Percentiles rank a stretch among this genome's conserved stretches.
These are phyloP conservation scores for Pseudogymnoascus destructans DNA, from an alignment of 2,329 filamentous ascomycete genomes.

Conservation along the genomic window DNA sequence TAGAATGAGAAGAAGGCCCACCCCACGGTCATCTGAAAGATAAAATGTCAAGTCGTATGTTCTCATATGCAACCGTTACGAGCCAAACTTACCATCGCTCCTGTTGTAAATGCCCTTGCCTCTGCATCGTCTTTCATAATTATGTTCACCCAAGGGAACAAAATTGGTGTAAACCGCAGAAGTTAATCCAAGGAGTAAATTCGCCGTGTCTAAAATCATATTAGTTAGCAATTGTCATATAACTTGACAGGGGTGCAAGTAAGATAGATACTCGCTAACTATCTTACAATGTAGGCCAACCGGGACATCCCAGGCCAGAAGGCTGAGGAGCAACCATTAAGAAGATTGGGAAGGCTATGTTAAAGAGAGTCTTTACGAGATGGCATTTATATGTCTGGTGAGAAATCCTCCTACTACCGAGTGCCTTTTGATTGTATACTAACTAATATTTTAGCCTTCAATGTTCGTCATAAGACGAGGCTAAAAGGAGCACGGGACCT, in stretches of 20 bases:
- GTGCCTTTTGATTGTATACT: neutral
- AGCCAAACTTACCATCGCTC: slow-evolving; percentile 21
- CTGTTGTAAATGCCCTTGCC: slow-evolving; percentile 25
- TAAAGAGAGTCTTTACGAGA: slow-evolving; percentile 21
- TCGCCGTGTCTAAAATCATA: slow-evolving; percentile 13
- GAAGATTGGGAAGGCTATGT: slow-evolving; percentile 17
- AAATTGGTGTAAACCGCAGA: slow-evolving; percentile 21
- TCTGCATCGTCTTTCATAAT: slow-evolving; percentile 23
- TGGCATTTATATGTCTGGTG: slow-evolving; percentile 26
- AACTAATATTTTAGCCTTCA: neutral
- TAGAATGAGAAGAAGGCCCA: slow-evolving; percentile 24
- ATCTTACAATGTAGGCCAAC: slow-evolving; percentile 18
- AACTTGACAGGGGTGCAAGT: neutral
- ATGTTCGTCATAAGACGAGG: slow-evolving; percentile 28
- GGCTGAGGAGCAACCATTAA: too few species aligned
- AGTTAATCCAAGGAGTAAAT: slow-evolving; percentile 21
- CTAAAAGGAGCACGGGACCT: slow-evolving; percentile 13
- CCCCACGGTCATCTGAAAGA: slow-evolving; percentile 25
- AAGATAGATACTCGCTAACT: too few species aligned
- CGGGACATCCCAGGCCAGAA: slow-evolving; percentile 24
- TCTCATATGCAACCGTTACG: neutral
- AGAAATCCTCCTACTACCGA: neutral
- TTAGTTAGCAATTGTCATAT: neutral
- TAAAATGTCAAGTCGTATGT: neutral
- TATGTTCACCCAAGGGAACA: slow-evolving; percentile 23